Percentiles rank a stretch among this genome's conserved stretches.
These are phyloP conservation scores for Stylosanthes scabra DNA, from an alignment of 331 rosid species.

Conservation along the genomic window DNA sequence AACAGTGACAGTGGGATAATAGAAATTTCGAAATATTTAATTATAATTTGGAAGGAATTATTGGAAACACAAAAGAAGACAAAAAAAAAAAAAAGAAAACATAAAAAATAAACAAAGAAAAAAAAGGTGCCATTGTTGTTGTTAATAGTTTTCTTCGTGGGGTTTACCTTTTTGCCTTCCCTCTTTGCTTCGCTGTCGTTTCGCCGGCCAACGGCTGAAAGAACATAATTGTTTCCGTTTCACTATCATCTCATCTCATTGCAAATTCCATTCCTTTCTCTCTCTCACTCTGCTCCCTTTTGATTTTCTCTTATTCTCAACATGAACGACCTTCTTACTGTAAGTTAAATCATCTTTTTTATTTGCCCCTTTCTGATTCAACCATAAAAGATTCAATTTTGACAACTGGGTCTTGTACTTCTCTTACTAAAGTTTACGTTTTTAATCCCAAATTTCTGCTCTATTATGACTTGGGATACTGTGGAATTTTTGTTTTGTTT, in stretches of 20 bases:
- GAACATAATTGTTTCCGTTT: slow-evolving; percentile 35
- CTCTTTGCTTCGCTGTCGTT: slow-evolving; percentile 43
- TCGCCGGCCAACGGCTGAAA: slow-evolving; percentile 45
- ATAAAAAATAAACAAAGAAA: neutral
- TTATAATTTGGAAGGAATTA: neutral
- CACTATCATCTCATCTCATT: slow-evolving; percentile 7
- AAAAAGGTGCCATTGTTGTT: slow-evolving; percentile 28
- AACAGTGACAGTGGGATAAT: too few species aligned
- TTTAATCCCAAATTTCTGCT: slow-evolving; percentile 32
- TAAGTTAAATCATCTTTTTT: slow-evolving; percentile 41
- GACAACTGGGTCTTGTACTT: slow-evolving; percentile 37
- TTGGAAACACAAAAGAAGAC: slow-evolving; percentile 8
- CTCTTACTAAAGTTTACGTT: slow-evolving; percentile 13
- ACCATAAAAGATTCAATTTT: slow-evolving; percentile 31
- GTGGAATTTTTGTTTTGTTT: neutral
- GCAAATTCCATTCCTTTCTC: slow-evolving; percentile 26
- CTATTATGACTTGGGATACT: slow-evolving; percentile 10
- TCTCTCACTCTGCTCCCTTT: neutral
- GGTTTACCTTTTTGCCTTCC: slow-evolving; percentile 32
- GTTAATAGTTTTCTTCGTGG: slow-evolving; percentile 28
- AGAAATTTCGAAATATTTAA: neutral
- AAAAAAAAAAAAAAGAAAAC: slow-evolving; percentile 12
- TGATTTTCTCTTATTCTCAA: slow-evolving; percentile 40
- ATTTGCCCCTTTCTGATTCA: slow-evolving; percentile 18
- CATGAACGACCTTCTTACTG: slow-evolving; percentile 96